These are phyloP conservation scores for Fragaria vesca DNA, from an alignment of 306 rosid genomes.

Conservation along the genomic window DNA sequence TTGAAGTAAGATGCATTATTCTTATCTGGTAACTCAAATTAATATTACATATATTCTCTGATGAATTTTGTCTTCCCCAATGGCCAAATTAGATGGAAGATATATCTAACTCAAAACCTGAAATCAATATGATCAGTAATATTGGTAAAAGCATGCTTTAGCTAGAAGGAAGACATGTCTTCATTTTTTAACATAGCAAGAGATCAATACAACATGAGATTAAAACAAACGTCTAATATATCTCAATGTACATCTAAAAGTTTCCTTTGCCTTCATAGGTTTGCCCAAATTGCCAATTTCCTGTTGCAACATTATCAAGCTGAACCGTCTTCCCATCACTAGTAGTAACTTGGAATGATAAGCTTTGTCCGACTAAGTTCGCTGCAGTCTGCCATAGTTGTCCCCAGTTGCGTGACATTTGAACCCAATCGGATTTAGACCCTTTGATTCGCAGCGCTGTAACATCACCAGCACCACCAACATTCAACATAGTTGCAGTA, in stretches of 20 bases:
- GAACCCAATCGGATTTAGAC: slow-evolving; percentile 24
- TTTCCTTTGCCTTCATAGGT: slow-evolving; percentile 26
- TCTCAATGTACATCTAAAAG: slow-evolving; percentile 8
- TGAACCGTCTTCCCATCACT: slow-evolving; percentile 40
- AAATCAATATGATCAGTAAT: too few species aligned
- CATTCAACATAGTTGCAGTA: slow-evolving; percentile 43
- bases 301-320: slow-evolving; percentile 35
- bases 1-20: too few species aligned
- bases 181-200: too few species aligned
- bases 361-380: slow-evolving; percentile 38
- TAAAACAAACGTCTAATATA: neutral
- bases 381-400: slow-evolving; percentile 38
- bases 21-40: too few species aligned
- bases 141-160: neutral
- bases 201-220: too few species aligned
- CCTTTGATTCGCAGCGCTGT: slow-evolving; percentile 39
- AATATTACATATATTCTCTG: too few species aligned
- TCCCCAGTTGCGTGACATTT: slow-evolving; percentile 61
- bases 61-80: too few species aligned
- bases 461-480: slow-evolving; percentile 63
- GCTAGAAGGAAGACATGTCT: too few species aligned
- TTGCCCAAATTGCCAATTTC: slow-evolving; percentile 55
- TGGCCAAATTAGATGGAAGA: too few species aligned
- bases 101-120: too few species aligned
- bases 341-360: slow-evolving; percentile 45